Conservation (phyloP, 768 basidiomycete species). For the Pulveroboletus frians region DNA sequence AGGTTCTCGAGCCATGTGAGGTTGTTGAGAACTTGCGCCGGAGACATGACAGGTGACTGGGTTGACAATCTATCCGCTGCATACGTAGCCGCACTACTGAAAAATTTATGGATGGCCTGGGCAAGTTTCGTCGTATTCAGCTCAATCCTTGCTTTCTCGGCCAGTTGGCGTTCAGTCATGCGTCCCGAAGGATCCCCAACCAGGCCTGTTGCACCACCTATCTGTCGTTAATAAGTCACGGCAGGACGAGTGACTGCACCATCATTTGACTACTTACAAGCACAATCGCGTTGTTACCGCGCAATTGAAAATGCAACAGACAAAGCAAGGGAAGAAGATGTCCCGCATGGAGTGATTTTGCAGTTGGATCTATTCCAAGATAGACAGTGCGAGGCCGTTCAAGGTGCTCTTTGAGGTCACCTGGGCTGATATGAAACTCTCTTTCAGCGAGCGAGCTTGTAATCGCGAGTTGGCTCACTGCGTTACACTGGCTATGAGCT, state of each 20-base stretch:
- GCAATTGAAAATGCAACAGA: conserved; percentile 79
- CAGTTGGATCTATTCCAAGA: conserved; percentile 90
- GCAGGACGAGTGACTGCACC: background rate
- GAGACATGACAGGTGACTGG: conserved; percentile 5
- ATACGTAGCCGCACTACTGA: conserved; percentile 58
- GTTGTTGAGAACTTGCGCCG: conserved; percentile 54
- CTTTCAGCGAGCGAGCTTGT: conserved; percentile 1
- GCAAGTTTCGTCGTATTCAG: conserved; percentile 63
- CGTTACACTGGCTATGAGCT: conserved; percentile 35
- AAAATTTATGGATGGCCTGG: conserved; percentile 65
- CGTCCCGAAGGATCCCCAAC: conserved; percentile 96
- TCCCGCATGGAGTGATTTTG: conserved; percentile 84
- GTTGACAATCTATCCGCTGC: conserved; percentile 36
- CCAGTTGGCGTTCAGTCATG: conserved; percentile 68
- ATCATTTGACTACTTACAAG: conserved; percentile 51
- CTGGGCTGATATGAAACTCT: conserved; percentile 31
- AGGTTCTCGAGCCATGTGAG: conserved; percentile 75
- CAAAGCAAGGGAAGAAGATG: conserved; percentile 87
- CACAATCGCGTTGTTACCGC: conserved; percentile 79
- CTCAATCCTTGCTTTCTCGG: conserved; percentile 54
- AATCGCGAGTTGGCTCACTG: conserved; percentile 22
- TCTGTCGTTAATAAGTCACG: conserved; percentile 42
- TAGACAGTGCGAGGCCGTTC: conserved; percentile 55
- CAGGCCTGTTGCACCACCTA: conserved; percentile 94
- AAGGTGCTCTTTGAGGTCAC: conserved; percentile 38